A percentile compares a stretch with the other conserved stretches of the same genome.
Evolutionary conservation across 306 rosid genomes (phyloP).

Genomic region (Fragaria iinumae): DNA sequence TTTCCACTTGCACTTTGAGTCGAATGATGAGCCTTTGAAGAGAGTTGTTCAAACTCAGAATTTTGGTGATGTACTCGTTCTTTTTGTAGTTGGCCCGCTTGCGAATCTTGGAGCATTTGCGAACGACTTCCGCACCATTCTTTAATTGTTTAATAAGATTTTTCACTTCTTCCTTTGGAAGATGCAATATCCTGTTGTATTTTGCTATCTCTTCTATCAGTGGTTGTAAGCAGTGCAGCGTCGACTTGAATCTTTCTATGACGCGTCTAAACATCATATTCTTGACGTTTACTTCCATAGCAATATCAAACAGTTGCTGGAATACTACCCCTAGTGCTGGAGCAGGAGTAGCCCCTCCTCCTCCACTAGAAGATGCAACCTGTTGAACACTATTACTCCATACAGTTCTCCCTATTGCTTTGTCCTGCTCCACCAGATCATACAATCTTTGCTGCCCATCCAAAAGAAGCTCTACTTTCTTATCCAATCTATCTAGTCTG

Average conservation of each 20-base stretch:
- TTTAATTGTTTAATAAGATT: background rate
- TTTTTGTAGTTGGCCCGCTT: background rate
- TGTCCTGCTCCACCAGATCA: background rate
- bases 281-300: background rate
- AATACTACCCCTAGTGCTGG: background rate
- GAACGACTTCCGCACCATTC: background rate
- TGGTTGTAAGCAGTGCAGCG: background rate
- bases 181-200: background rate
- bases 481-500: no score
- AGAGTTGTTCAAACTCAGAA: conserved; percentile 24
- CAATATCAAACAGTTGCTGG: background rate
- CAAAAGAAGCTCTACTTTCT: no score
- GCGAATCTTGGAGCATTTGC: background rate
- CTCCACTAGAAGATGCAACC: background rate
- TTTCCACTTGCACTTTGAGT: conserved; percentile 16
- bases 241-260: background rate
- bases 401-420: background rate
- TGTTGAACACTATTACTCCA: background rate
- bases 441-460: no score
- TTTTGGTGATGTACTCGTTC: background rate
- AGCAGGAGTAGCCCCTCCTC: background rate
- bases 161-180: background rate
- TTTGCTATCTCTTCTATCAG: conserved; percentile 3
- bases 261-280: background rate
- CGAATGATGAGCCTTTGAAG: conserved; percentile 17